Percentiles rank a stretch among this genome's conserved stretches.
These are phyloP conservation scores for Ciborinia camelliae DNA, from an alignment of 2,329 filamentous ascomycete genomes.

Conservation along the genomic window DNA sequence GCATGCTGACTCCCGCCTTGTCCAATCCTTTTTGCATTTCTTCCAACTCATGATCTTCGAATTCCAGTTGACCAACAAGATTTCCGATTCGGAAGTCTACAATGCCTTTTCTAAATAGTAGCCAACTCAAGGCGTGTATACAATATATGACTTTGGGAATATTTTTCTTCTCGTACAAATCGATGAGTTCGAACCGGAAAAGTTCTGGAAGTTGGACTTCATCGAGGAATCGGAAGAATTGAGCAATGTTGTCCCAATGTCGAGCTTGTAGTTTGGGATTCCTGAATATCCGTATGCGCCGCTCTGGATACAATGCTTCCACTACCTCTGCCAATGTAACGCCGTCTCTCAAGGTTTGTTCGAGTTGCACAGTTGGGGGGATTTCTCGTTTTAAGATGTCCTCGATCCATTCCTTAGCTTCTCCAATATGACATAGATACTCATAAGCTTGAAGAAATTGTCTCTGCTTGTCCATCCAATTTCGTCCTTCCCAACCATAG, in stretches of 20 bases:
- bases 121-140: constrained; percentile 94
- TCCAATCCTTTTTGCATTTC: constrained; percentile 96
- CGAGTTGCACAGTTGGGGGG: constrained; percentile 87
- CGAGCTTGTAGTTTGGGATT: constrained; percentile 83
- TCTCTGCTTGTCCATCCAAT: constrained; percentile 99
- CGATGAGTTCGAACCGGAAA: constrained; percentile 94
- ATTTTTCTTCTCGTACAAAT: constrained; percentile 99
- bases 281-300: constrained; percentile 77
- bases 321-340: constrained; percentile 94
- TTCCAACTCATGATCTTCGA: constrained; percentile 95
- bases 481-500: constrained; percentile 75
- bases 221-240: constrained; percentile 91
- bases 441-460: constrained; percentile 97
- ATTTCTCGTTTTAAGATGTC: constrained; percentile 81
- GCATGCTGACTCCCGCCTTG: constrained; percentile 92
- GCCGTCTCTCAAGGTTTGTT: constrained; percentile 87
- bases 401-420: constrained; percentile 99
- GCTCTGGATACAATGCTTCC: constrained; percentile 76
- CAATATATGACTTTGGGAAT: constrained; percentile 99
- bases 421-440: constrained; percentile 97
- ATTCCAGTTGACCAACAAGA: constrained; percentile 91
- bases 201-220: constrained; percentile 91
- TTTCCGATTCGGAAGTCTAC: constrained; percentile 96
- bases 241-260: constrained; percentile 95
- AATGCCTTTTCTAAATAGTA: constrained; percentile 92